Base-by-base conservation (phyloP, 2,329 filamentous ascomycete species). In the Talaromyces sp. region DNA sequence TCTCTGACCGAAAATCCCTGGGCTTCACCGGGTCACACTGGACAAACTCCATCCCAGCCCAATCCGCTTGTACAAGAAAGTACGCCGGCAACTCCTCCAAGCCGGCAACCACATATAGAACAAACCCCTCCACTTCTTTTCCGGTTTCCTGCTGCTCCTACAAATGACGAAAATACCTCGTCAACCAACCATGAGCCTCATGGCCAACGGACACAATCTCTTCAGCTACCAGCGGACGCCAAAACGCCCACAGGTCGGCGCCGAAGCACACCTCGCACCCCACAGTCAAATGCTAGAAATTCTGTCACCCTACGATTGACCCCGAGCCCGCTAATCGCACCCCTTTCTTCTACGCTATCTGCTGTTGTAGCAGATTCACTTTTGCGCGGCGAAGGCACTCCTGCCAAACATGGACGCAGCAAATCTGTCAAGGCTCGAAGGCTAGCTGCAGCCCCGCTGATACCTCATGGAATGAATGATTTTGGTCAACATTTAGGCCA, bases 331-430 rank as follows among this genome's bases (percentile, higher is more conserved):
- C 76, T 90, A 4, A 82, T 88, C 1, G 84, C 84, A 34, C 86
- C 88, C 0, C 78, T 90, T 1, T 87, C 84, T 1, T 84, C 83
- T 1, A 84, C 84, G 0, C 79, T 91, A 17, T 86, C 82, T 72
- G 88, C 85, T 1, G 84, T 90, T 58, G 86, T 90, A 5, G 88
- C 87, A 8, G 88, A 90, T 68, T 84, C 86, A 25, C 78, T 89
- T 29, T 83, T 87, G n/a, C 83, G 85, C 17, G 84, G 85, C 15
- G 80, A 85, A 66, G 81, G 81, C 8, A 78, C 76, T 25, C 73
- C 79, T 19, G 69, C 70, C 22, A 76, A 74, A 62, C 72, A 74
- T 40, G 75, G 77, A 27, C 71, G 70, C 53, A 69, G 67, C 5
- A 67, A 68, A 56, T 66, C 64, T 19, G 31, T 17, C n/a, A 63